These are phyloP conservation scores for Rhynchospora tenuis DNA, from an alignment of 176 grass and related monocot genomes.

Conservation along the genomic window DNA sequence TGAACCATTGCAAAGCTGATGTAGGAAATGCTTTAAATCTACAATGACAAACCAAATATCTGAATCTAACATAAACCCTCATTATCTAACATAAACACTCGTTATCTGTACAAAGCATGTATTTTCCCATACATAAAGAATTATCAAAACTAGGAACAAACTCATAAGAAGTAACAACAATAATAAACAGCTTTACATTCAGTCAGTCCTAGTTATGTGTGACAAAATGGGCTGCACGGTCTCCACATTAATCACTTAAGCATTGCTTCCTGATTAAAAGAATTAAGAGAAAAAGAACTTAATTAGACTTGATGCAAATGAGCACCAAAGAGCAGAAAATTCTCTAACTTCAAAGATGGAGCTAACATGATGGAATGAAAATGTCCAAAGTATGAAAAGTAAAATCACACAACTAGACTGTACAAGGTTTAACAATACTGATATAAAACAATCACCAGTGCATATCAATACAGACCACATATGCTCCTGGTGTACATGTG, in stretches of 20 bases:
- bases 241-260: background rate
- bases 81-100: background rate
- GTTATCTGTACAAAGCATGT: background rate
- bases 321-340: too few species aligned
- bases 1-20: background rate
- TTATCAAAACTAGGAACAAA: background rate
- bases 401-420: background rate
- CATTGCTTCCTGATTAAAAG: slow-evolving; percentile 7
- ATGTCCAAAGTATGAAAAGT: background rate
- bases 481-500: too few species aligned
- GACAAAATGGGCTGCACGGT: background rate
- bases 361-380: background rate
- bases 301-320: too few species aligned
- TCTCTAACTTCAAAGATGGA: background rate
- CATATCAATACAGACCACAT: background rate
- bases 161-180: background rate
- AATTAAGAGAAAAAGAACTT: background rate
- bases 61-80: background rate
- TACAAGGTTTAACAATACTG: background rate
- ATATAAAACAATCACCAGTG: background rate
- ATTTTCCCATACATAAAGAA: too few species aligned
- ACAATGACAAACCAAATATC: background rate
- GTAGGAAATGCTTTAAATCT: background rate
- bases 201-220: background rate
- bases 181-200: background rate